These are phyloP conservation scores for Colletotrichum tamarilloi DNA, from an alignment of 2,329 filamentous ascomycete genomes.

Conservation along the genomic window DNA sequence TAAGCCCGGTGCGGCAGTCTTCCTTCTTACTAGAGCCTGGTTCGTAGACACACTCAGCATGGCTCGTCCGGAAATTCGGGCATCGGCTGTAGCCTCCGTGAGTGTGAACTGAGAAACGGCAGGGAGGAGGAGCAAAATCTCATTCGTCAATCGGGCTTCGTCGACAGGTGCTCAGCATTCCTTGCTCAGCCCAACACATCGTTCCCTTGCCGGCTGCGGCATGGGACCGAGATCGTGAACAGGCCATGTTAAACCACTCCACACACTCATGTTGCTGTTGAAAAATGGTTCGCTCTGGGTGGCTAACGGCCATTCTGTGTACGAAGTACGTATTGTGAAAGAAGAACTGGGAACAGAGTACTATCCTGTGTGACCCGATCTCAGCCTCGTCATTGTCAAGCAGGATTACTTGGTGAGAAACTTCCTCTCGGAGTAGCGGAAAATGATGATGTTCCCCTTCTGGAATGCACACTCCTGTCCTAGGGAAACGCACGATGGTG, in stretches of 20 bases:
- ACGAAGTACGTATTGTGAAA: neutral
- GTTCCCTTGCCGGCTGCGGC: neutral
- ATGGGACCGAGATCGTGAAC: neutral
- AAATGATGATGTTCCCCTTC: slow-evolving; percentile 11
- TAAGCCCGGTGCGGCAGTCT: neutral
- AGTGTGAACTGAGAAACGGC: neutral
- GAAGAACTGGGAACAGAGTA: neutral
- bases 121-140: neutral
- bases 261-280: slow-evolving; percentile 3
- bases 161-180: neutral
- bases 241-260: neutral
- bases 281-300: neutral
- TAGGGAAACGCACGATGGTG: slow-evolving; percentile 6
- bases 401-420: neutral
- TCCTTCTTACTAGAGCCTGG: neutral
- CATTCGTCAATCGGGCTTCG: neutral
- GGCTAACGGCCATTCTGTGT: neutral
- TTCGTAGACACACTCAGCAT: neutral
- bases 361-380: slow-evolving; percentile 3
- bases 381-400: neutral
- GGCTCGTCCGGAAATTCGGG: neutral
- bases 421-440: neutral
- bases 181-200: slow-evolving; percentile 2
- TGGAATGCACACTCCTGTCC: slow-evolving; percentile 11
- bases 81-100: neutral